Evolutionary conservation across 352 stramenopile genomes (phyloP).

Genomic region (Phytopythium mirpurense): DNA sequence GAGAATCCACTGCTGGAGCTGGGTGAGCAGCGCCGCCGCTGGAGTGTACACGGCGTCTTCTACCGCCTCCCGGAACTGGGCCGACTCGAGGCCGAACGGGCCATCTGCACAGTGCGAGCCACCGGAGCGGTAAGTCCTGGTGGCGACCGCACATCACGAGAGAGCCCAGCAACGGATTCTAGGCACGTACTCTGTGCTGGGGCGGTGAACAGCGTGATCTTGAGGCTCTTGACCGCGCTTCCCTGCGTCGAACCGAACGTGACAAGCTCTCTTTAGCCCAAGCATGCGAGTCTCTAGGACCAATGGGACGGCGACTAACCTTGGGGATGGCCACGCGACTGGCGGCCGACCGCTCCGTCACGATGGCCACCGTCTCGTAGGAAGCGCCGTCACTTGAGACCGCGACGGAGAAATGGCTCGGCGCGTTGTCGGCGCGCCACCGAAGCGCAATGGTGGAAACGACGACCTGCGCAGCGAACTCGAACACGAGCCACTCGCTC

Average conservation of each 20-base stretch:
- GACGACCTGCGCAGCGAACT: slow-evolving; percentile 41
- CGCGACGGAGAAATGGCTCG: slow-evolving; percentile 32
- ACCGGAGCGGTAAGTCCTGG: not conserved
- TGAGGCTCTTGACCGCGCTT: slow-evolving; percentile 28
- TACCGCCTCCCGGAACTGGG: slow-evolving; percentile 46
- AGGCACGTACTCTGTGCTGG: slow-evolving; percentile 20
- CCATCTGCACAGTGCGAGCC: slow-evolving; percentile 13
- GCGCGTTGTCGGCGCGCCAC: slow-evolving; percentile 39
- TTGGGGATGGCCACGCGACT: slow-evolving; percentile 40
- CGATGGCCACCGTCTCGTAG: slow-evolving; percentile 46
- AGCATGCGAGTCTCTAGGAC: too few species aligned
- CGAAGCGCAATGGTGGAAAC: slow-evolving; percentile 39
- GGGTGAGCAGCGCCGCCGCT: slow-evolving; percentile 40
- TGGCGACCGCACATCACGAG: not conserved
- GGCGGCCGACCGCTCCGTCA: slow-evolving; percentile 19
- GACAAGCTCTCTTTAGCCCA: not conserved
- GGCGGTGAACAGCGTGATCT: slow-evolving; percentile 36
- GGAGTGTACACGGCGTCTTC: slow-evolving; percentile 41
- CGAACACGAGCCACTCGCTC: slow-evolving; percentile 47
- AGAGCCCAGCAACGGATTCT: not conserved
- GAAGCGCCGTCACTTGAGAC: slow-evolving; percentile 39
- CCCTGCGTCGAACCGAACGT: slow-evolving; percentile 14
- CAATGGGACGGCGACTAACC: slow-evolving; percentile 14
- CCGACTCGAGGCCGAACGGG: slow-evolving; percentile 47
- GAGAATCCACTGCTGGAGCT: slow-evolving; percentile 68